Evolutionary conservation across 345 rosid genomes (phyloP).

Genomic region (Erodium maritimum): DNA sequence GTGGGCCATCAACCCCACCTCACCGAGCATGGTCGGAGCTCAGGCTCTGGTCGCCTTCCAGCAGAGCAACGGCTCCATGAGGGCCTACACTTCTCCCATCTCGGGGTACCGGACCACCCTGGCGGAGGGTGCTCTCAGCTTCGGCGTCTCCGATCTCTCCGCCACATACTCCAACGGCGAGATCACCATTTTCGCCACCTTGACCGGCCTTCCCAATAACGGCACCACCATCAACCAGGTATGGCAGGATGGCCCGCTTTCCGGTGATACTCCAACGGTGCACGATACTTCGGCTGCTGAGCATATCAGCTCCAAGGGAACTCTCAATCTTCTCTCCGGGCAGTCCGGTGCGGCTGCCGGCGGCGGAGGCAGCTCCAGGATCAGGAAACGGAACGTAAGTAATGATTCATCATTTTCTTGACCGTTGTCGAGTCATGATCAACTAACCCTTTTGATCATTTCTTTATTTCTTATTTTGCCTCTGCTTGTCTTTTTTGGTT

Average conservation of each 20-base stretch:
- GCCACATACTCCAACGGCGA: conserved; percentile 46
- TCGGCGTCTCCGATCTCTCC: conserved; percentile 45
- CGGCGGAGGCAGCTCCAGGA: conserved; percentile 31
- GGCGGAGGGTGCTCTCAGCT: conserved; percentile 46
- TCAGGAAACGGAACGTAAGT: conserved; percentile 53
- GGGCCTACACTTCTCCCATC: conserved; percentile 59
- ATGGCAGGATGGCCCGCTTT: conserved; percentile 77
- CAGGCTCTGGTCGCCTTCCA: conserved; percentile 77
- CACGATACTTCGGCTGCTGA: conserved; percentile 41
- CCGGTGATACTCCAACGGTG: conserved; percentile 23
- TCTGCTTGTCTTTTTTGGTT: too few species aligned
- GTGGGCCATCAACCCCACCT: conserved; percentile 68
- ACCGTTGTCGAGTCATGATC: too few species aligned
- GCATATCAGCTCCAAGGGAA: conserved; percentile 48
- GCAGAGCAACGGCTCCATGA: conserved; percentile 41
- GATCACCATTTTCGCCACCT: conserved; percentile 56
- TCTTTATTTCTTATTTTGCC: too few species aligned
- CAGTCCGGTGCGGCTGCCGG: conserved; percentile 22
- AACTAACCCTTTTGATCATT: too few species aligned
- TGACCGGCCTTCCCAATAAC: conserved; percentile 26
- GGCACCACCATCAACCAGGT: conserved; percentile 46
- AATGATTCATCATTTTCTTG: too few species aligned
- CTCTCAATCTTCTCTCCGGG: conserved; percentile 56
- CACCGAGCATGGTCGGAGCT: conserved; percentile 60
- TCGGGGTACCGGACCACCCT: conserved; percentile 34